Evolutionary conservation across 371 early-diverging fungal genomes (phyloP).

Genomic region (Mortierella sp.): DNA sequence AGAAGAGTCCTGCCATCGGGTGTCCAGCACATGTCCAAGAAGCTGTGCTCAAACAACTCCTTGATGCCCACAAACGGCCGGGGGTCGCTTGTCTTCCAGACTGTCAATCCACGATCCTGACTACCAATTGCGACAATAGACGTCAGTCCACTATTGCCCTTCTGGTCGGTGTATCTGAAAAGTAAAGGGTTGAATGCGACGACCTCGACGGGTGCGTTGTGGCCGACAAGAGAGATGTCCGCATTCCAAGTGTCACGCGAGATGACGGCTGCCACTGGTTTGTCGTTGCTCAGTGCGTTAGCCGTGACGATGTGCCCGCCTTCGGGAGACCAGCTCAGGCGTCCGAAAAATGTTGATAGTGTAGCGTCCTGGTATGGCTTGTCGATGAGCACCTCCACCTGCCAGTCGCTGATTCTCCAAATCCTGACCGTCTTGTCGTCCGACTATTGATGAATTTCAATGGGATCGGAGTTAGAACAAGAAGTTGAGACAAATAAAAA

Average conservation of each 20-base stretch:
- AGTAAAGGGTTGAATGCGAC: slow-evolving; percentile 90
- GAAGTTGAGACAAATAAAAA: neutral
- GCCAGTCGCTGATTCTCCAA: slow-evolving; percentile 92
- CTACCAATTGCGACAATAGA: slow-evolving; percentile 91
- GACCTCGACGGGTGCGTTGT: slow-evolving; percentile 90
- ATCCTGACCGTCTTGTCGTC: slow-evolving; percentile 93
- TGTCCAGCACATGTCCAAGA: slow-evolving; percentile 92
- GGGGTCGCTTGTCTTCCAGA: slow-evolving; percentile 88
- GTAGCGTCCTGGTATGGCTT: slow-evolving; percentile 84
- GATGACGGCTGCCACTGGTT: slow-evolving; percentile 89
- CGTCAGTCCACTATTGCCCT: slow-evolving; percentile 59
- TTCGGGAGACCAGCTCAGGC: slow-evolving; percentile 97
- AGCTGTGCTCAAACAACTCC: slow-evolving; percentile 84
- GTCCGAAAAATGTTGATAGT: slow-evolving; percentile 89
- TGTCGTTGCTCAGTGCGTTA: slow-evolving; percentile 88
- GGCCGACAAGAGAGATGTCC: slow-evolving; percentile 91
- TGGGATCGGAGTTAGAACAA: neutral
- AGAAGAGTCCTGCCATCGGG: slow-evolving; percentile 84
- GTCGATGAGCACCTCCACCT: slow-evolving; percentile 76
- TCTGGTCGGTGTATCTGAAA: slow-evolving; percentile 62
- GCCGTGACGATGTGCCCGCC: slow-evolving; percentile 91
- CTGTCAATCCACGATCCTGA: slow-evolving; percentile 91
- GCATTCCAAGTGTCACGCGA: slow-evolving; percentile 83
- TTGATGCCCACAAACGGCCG: slow-evolving; percentile 83
- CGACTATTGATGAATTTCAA: slow-evolving; percentile 63